Conservation (phyloP, 305 asterid genomes). For the Andrographis paniculata region DNA sequence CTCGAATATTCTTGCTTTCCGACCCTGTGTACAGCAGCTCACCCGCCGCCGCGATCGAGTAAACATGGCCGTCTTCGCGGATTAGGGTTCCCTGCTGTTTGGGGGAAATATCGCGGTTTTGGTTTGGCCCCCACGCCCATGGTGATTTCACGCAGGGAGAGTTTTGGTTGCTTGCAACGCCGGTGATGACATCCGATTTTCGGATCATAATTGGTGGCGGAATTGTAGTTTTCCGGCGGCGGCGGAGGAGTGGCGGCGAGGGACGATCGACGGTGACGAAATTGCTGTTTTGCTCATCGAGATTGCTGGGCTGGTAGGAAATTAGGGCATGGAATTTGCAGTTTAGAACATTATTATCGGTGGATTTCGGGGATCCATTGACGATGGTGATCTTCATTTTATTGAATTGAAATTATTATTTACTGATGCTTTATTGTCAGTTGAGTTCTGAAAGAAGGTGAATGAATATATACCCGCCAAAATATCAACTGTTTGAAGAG, state of each 20-base stretch:
- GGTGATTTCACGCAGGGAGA: slow-evolving; percentile 26
- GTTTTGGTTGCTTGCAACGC: slow-evolving; percentile 32
- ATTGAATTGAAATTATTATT: too few species aligned
- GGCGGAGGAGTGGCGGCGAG: neutral
- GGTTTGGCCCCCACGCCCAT: slow-evolving; percentile 9
- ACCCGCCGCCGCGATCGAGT: slow-evolving; percentile 27
- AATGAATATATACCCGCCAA: too few species aligned
- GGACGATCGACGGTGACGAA: too few species aligned
- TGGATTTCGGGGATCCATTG: too few species aligned
- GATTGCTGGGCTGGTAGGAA: neutral
- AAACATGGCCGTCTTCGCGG: slow-evolving; percentile 38
- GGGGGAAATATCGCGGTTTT: neutral
- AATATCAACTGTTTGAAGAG: too few species aligned
- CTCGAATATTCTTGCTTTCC: slow-evolving; percentile 32
- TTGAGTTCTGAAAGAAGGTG: too few species aligned
- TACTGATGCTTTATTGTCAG: too few species aligned
- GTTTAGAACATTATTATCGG: neutral
- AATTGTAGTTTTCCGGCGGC: neutral
- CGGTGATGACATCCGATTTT: neutral
- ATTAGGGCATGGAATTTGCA: neutral
- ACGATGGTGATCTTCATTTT: too few species aligned
- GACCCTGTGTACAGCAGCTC: slow-evolving; percentile 33
- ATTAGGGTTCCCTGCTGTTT: slow-evolving; percentile 21
- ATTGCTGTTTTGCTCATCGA: too few species aligned
- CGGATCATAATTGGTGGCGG: slow-evolving; percentile 18